phyloP scores from a whole-genome alignment of 805 yeast genomes.

The Metschnikowia sp. region DNA sequence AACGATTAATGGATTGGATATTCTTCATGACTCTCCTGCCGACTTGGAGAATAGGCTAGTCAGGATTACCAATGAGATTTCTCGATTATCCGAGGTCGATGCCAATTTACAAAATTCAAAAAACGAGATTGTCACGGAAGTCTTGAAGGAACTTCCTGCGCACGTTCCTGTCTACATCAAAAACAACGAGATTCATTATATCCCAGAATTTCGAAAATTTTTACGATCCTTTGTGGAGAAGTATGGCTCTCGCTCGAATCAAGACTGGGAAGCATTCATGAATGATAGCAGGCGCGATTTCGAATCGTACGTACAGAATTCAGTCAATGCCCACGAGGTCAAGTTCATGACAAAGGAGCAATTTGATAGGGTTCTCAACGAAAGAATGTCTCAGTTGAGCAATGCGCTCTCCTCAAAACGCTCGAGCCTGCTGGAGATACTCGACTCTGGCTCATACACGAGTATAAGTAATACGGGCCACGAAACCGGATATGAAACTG shows the following conservation, averaged over 20 bases:
- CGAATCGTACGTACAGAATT: conserved; percentile 16
- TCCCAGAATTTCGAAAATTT: conserved; percentile 38
- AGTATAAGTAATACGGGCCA: conserved; percentile 3
- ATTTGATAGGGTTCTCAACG: conserved; percentile 23
- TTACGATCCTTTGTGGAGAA: conserved; percentile 32
- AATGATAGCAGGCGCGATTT: conserved; percentile 20
- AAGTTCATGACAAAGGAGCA: conserved; percentile 19
- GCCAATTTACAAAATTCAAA: conserved; percentile 16
- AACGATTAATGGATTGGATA: conserved; percentile 9
- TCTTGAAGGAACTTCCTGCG: conserved; percentile 25
- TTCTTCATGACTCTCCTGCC: conserved; percentile 11
- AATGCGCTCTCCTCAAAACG: conserved; percentile 22
- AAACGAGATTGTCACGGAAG: conserved; percentile 17
- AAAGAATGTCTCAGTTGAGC: conserved; percentile 23
- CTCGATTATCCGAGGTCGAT: conserved; percentile 13
- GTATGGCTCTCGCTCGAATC: conserved; percentile 14
- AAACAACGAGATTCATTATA: conserved; percentile 32
- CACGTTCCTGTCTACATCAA: conserved; percentile 32
- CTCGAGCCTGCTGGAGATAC: conserved; percentile 25
- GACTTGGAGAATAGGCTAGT: conserved; percentile 16
- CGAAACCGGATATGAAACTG: conserved; percentile 21
- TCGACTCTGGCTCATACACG: conserved; percentile 15
- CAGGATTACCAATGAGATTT: conserved; percentile 17
- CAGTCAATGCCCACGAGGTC: conserved; percentile 8
- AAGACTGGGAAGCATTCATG: conserved; percentile 26